Percentiles rank a stretch among this genome's conserved stretches.
Conservation (phyloP, 495 filamentous ascomycete species). For the Neurospora africana region DNA sequence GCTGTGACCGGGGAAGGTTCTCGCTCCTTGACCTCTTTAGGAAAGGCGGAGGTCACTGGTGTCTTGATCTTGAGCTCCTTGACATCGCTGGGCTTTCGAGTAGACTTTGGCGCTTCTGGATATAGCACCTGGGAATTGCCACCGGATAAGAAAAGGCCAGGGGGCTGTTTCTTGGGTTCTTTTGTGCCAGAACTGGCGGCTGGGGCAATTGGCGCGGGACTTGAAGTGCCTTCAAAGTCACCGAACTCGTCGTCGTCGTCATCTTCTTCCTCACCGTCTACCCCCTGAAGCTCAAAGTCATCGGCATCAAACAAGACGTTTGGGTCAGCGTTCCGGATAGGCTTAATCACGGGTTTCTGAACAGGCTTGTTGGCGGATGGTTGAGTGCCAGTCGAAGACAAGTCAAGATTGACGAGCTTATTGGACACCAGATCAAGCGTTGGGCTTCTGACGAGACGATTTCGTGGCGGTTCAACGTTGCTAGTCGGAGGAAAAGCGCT, state of each 20-base stretch:
- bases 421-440: slow-evolving; percentile 37
- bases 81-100: slow-evolving; percentile 34
- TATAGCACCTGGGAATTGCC: slow-evolving; percentile 12
- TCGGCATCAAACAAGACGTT: slow-evolving; percentile 41
- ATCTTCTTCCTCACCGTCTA: slow-evolving; percentile 16
- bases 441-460: slow-evolving; percentile 26
- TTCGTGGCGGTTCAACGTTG: slow-evolving; percentile 12
- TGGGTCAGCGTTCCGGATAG: slow-evolving; percentile 19
- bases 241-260: slow-evolving; percentile 42
- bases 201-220: not conserved
- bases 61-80: slow-evolving; percentile 33
- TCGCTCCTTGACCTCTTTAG: slow-evolving; percentile 16
- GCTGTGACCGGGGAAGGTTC: slow-evolving; percentile 34
- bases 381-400: slow-evolving; percentile 8
- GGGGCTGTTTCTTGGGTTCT: slow-evolving; percentile 18
- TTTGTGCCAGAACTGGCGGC: slow-evolving; percentile 3
- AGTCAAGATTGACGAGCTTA: slow-evolving; percentile 27
- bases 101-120: slow-evolving; percentile 38
- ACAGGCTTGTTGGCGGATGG: slow-evolving; percentile 10
- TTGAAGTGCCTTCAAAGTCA: slow-evolving; percentile 31
- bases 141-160: slow-evolving; percentile 18
- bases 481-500: not conserved
- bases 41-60: slow-evolving; percentile 20
- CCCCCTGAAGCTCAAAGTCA: slow-evolving; percentile 30
- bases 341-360: slow-evolving; percentile 9